Conservation (phyloP, 1,284 basidiomycete species). For the Cryptococcus sp. region DNA sequence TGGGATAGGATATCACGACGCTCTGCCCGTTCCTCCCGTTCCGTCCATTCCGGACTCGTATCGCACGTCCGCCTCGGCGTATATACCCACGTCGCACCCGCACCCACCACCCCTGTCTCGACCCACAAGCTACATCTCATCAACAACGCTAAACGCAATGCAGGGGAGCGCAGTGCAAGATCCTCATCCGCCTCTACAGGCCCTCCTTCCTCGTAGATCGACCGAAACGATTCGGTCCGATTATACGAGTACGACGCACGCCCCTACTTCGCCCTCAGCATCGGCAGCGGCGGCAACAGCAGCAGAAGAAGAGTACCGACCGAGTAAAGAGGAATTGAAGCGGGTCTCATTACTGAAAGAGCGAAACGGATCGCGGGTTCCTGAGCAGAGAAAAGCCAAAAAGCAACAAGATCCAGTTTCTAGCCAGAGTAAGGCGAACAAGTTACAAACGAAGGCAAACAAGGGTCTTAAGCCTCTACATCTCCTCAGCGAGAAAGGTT, state of each 20-base stretch:
- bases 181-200: slow-evolving; percentile 18
- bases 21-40: slow-evolving; percentile 6
- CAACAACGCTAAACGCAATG: not conserved
- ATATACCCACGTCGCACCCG: slow-evolving; percentile 10
- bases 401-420: not conserved
- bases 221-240: slow-evolving; percentile 23
- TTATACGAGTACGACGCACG: slow-evolving; percentile 1
- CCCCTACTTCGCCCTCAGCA: not conserved
- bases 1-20: not conserved
- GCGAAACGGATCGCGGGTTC: slow-evolving; percentile 5
- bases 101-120: slow-evolving; percentile 18
- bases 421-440: not conserved
- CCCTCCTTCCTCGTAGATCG: slow-evolving; percentile 17
- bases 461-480: not conserved
- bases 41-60: slow-evolving; percentile 8
- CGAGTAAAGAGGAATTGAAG: slow-evolving; percentile 18
- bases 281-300: not conserved
- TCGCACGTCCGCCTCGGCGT: slow-evolving; percentile 1
- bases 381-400: not conserved
- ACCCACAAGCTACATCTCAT: slow-evolving; percentile 9
- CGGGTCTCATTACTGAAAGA: slow-evolving; percentile 21
- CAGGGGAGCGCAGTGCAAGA: slow-evolving; percentile 2
- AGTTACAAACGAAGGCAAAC: not conserved
- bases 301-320: slow-evolving; percentile 8
- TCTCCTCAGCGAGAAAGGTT: not conserved